These are phyloP conservation scores for Candida berthetii DNA, from an alignment of 805 yeast genomes.

Conservation along the genomic window DNA sequence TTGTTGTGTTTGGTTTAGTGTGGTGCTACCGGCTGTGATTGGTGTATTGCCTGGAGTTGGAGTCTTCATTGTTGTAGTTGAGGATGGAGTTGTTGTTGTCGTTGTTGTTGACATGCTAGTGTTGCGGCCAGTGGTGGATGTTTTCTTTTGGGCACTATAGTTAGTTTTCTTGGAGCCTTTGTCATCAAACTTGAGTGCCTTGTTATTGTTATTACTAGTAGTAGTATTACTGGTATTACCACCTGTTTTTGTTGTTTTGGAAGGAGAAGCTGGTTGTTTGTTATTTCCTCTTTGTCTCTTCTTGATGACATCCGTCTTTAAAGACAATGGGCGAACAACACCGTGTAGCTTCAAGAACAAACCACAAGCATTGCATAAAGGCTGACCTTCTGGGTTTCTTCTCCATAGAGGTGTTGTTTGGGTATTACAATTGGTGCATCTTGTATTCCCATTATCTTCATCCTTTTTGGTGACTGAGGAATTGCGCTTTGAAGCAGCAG, in stretches of 20 bases:
- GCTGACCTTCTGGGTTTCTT: constrained; percentile 86
- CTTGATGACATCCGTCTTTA: constrained; percentile 89
- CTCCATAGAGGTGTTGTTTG: constrained; percentile 95
- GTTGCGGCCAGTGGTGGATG: too few species aligned
- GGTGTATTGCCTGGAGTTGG: too few species aligned
- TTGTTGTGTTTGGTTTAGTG: background rate
- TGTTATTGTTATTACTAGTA: background rate
- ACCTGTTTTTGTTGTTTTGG: constrained; percentile 1
- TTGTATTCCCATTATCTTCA: constrained; percentile 13
- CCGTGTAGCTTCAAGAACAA: constrained; percentile 89
- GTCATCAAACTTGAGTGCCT: background rate
- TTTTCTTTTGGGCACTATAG: too few species aligned
- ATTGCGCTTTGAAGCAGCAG: constrained; percentile 3
- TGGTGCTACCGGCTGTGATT: too few species aligned
- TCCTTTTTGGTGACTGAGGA: constrained; percentile 2
- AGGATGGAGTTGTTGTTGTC: background rate
- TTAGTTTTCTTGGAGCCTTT: too few species aligned
- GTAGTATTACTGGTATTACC: background rate
- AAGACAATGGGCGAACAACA: constrained; percentile 85
- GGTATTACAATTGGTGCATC: constrained; percentile 87
- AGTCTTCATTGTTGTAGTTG: too few species aligned
- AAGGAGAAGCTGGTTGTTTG: constrained; percentile 16
- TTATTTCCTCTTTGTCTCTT: constrained; percentile 69
- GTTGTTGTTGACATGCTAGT: too few species aligned
- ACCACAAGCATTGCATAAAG: constrained; percentile 96